Conservation (phyloP, 148 eudicot genomes). For the Euryodendron excelsum region DNA sequence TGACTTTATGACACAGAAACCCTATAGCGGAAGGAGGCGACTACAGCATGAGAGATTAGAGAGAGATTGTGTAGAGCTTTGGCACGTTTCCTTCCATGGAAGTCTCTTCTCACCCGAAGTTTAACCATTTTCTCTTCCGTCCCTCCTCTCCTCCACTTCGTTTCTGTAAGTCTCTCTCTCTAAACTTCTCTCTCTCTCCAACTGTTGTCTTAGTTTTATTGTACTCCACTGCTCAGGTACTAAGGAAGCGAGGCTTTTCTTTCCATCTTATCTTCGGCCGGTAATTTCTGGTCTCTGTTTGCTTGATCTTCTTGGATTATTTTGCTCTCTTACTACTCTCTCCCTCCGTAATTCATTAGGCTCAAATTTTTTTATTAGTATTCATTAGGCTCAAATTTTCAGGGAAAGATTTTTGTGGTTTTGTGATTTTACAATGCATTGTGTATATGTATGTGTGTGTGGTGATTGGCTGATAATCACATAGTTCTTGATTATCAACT, state of each 20-base stretch:
- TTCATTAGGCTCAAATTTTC: too few species aligned
- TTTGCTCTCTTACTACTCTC: too few species aligned
- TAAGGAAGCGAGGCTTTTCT: slow-evolving; percentile 5
- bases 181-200: neutral
- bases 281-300: neutral
- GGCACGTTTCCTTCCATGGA: slow-evolving; percentile 4
- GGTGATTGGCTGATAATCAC: neutral
- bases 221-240: slow-evolving; percentile 10
- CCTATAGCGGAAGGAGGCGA: neutral
- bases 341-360: too few species aligned
- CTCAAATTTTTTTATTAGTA: too few species aligned
- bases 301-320: neutral
- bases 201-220: neutral
- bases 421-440: neutral
- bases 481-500: neutral
- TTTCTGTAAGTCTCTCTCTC: slow-evolving; percentile 15
- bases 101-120: slow-evolving; percentile 11
- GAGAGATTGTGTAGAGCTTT: neutral
- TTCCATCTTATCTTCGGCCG: slow-evolving; percentile 8
- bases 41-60: neutral
- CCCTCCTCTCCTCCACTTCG: slow-evolving; percentile 10
- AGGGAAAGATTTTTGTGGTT: too few species aligned
- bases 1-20: too few species aligned
- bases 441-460: neutral
- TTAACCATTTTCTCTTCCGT: neutral